Base-by-base conservation (phyloP, 805 yeast genomes). In the Cephaloascus fragrans region DNA sequence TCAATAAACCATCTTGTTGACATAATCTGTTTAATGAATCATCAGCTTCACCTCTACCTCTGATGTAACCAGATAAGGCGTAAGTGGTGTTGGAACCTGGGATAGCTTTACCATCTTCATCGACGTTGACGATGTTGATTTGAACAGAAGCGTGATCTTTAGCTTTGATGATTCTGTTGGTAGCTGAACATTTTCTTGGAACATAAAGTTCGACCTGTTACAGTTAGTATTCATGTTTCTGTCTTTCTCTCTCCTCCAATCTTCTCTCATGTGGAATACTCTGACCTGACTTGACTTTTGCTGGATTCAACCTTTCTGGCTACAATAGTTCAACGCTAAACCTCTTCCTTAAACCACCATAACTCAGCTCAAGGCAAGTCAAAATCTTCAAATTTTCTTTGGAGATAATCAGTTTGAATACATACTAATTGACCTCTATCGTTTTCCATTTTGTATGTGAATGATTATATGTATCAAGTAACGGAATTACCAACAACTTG, bases 121-220 rank as follows among this genome's bases (percentile, higher is more conserved):
- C 97, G 64, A 93, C 96, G 74, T 90, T 87, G 64, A 96, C 97
- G 61, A 93, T 80, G 90, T 85, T 90, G 77, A 93, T 84, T 77
- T 93, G 98, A 60, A 93, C 97, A 52, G 97, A 85, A 58, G 97
- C 93, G 75, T 93, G 98, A 77, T 93, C 98, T 81, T 93, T 89
- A 64, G 98, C 89, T 80, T 87, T 88, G 83, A 93, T 89, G 77
- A 93, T 88, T 80, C 97, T 88, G 96, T 88, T 89, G 75, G 98
- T 88, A 67, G 98, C 98, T 75, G 98, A 93, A 82, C 98, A 93
- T 80, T 93, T 93, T 83, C 98, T 87, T 80, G 98, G 98, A 74
- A 90, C 95, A 95, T 93, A 93, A 75, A 93, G 88, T 83, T 93
- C 98, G 74, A 93, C 97, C 97, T 86, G 57, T 39, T 44, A 23